Conservation (phyloP, 2,329 filamentous ascomycete genomes). For the Alternaria infectoria region DNA sequence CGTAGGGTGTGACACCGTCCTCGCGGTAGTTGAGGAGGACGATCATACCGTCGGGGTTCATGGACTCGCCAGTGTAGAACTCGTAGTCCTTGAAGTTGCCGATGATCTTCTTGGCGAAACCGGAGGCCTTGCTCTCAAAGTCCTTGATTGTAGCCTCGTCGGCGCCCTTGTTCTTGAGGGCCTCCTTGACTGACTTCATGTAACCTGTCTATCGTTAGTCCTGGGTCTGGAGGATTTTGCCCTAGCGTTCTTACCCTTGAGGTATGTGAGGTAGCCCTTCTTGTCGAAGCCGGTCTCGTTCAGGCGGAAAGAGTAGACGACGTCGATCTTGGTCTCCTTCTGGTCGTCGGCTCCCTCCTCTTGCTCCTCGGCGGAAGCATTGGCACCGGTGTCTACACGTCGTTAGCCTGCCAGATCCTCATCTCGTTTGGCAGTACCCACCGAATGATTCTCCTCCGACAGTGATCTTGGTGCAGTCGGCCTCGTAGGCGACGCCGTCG, state of each 20-base stretch:
- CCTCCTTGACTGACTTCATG: constrained; percentile 90
- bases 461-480: constrained; percentile 88
- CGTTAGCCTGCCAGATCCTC: constrained; percentile 9
- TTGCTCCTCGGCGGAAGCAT: constrained; percentile 91
- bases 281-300: constrained; percentile 82
- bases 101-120: constrained; percentile 81
- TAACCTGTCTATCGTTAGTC: constrained; percentile 64
- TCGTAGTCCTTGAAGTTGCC: constrained; percentile 95
- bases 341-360: constrained; percentile 76
- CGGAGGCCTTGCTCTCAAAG: constrained; percentile 78
- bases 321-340: constrained; percentile 82
- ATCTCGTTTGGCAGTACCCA: constrained; percentile 51
- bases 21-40: constrained; percentile 97
- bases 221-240: background rate
- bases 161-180: constrained; percentile 66
- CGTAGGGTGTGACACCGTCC: constrained; percentile 88
- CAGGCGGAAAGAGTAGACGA: constrained; percentile 90
- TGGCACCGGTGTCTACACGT: constrained; percentile 81
- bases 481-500: constrained; percentile 84
- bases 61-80: constrained; percentile 89
- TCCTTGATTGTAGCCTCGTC: constrained; percentile 70
- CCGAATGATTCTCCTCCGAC: constrained; percentile 76
- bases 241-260: constrained; percentile 73
- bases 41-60: constrained; percentile 94
- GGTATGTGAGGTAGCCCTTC: constrained; percentile 80